Evolutionary conservation across 805 yeast genomes (phyloP).

Genomic region (Kregervanrija delftensis): DNA sequence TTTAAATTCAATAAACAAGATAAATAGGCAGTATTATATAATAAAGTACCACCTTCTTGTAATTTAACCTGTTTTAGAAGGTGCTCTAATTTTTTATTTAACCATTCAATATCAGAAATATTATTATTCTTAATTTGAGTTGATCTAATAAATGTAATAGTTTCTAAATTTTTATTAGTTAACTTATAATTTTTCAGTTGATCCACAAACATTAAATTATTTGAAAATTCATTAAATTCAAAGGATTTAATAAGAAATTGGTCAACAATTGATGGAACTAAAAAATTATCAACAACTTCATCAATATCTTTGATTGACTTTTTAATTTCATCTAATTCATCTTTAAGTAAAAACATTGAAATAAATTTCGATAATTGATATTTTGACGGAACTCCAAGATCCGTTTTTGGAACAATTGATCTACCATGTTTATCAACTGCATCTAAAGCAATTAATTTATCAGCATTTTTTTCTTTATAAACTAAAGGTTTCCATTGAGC

Average conservation of each 20-base stretch:
- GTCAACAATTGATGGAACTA: conserved; percentile 19
- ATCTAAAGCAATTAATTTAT: conserved; percentile 14
- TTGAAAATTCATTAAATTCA: conserved; percentile 16
- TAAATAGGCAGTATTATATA: neutral
- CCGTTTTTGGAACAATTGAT: conserved; percentile 20
- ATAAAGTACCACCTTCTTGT: conserved; percentile 1
- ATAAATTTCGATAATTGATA: conserved; percentile 20
- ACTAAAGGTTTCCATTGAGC: conserved; percentile 19
- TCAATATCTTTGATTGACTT: conserved; percentile 13
- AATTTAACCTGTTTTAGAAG: conserved; percentile 11
- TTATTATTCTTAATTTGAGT: conserved; percentile 11
- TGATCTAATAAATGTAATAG: conserved; percentile 19
- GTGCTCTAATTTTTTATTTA: conserved; percentile 9
- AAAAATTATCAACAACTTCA: conserved; percentile 11
- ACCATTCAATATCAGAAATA: conserved; percentile 11
- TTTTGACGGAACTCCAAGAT: conserved; percentile 22
- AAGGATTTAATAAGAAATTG: conserved; percentile 21
- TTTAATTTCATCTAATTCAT: conserved; percentile 18
- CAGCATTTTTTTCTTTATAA: conserved; percentile 20
- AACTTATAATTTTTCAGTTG: conserved; percentile 13
- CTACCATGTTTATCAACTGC: conserved; percentile 21
- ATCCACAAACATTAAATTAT: conserved; percentile 16
- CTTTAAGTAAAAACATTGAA: conserved; percentile 15
- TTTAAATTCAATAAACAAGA: conserved; percentile 1
- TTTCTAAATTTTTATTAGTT: conserved; percentile 18